phyloP scores from a whole-genome alignment of 192 early-diverging fungal species.

The Podila epicladia region DNA sequence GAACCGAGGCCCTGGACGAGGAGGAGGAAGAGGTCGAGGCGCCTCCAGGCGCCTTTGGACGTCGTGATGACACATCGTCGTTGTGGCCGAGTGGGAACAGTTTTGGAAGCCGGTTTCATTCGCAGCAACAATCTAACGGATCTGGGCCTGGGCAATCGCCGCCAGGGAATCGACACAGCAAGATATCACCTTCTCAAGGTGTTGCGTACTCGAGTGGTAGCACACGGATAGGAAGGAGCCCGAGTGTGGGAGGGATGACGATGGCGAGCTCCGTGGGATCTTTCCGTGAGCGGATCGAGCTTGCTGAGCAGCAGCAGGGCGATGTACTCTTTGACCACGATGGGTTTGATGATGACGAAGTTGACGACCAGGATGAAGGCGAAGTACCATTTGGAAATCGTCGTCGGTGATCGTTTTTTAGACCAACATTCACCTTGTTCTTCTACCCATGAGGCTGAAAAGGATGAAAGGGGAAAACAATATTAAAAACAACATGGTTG shows the following conservation, averaged over 20 bases:
- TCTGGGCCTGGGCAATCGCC: no score
- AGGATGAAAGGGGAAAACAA: no score
- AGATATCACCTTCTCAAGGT: no score
- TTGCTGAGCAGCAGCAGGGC: conserved; percentile 24
- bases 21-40: conserved; percentile 37
- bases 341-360: conserved; percentile 19
- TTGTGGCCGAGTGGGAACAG: not conserved
- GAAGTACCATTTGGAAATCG: conserved; percentile 22
- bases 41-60: conserved; percentile 1
- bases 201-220: not conserved
- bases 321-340: conserved; percentile 33
- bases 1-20: conserved; percentile 54
- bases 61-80: not conserved
- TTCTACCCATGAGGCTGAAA: no score
- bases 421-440: no score
- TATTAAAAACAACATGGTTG: no score
- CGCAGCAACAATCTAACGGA: no score
- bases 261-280: conserved; percentile 45
- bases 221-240: conserved; percentile 18
- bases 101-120: not conserved
- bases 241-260: conserved; percentile 38
- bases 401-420: no score
- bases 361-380: conserved; percentile 41
- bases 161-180: no score
- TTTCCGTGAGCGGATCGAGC: conserved; percentile 40